These are phyloP conservation scores for Pigoraptor vietnamica DNA, from an alignment of 78 protist genomes.

Conservation along the genomic window DNA sequence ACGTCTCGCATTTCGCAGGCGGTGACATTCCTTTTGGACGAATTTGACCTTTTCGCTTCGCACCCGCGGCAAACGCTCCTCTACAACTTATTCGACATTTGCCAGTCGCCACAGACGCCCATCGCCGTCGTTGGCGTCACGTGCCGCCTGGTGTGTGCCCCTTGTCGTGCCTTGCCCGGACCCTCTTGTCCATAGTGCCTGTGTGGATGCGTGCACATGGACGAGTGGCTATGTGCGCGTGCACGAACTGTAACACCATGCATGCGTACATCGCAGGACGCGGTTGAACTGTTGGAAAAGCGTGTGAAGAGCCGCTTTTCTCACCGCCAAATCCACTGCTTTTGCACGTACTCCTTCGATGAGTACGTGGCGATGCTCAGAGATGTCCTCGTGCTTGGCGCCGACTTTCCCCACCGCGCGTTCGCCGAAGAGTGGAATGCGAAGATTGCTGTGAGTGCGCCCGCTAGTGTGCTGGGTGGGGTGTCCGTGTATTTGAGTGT, in stretches of 20 bases:
- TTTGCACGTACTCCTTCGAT: neutral
- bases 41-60: neutral
- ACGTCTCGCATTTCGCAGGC: too few species aligned
- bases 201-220: too few species aligned
- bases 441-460: neutral
- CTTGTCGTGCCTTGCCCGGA: neutral
- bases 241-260: neutral
- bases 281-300: slow-evolving; percentile 3
- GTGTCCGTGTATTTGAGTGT: neutral
- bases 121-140: neutral
- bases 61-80: neutral
- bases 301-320: slow-evolving; percentile 10
- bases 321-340: neutral
- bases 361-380: neutral
- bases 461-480: neutral
- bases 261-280: neutral
- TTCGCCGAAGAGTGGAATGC: neutral
- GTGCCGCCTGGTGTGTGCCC: neutral
- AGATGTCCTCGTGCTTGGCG: neutral
- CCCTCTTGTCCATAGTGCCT: too few species aligned
- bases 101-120: neutral
- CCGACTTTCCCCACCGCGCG: neutral
- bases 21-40: neutral
- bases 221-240: neutral
- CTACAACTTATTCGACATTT: neutral